Percentiles rank a stretch among this genome's conserved stretches.
Conservation (phyloP, 495 filamentous ascomycete species). For the Jackrogersella minutella region DNA sequence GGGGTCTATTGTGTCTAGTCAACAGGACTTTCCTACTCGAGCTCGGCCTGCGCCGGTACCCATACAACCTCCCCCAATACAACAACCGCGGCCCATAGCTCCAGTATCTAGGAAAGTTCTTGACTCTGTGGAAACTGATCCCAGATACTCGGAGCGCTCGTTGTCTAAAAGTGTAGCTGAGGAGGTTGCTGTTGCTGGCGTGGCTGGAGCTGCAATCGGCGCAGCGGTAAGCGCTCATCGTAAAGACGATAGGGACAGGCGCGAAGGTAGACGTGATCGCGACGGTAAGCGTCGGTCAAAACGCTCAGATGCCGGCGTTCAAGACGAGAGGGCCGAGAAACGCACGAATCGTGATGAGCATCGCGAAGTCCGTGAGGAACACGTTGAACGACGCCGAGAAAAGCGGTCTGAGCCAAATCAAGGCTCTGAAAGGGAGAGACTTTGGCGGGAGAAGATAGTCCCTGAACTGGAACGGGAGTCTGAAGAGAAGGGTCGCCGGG, state of each 20-base stretch:
- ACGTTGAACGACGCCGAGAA: constrained; percentile 52
- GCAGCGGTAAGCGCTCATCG: constrained; percentile 50
- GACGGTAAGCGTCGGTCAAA: constrained; percentile 22
- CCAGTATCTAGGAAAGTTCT: constrained; percentile 53
- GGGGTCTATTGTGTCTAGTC: constrained; percentile 56
- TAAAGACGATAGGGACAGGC: constrained; percentile 24
- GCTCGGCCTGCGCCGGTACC: constrained; percentile 47
- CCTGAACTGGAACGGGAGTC: constrained; percentile 31
- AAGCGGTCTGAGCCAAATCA: constrained; percentile 19
- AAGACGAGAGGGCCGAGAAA: constrained; percentile 37
- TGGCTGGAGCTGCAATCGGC: constrained; percentile 57
- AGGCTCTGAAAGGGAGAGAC: constrained; percentile 23
- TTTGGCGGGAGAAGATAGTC: constrained; percentile 26
- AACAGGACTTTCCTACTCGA: constrained; percentile 34
- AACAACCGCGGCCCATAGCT: constrained; percentile 54
- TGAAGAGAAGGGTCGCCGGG: constrained; percentile 36
- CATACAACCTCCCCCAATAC: constrained; percentile 52
- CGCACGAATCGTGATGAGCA: constrained; percentile 30
- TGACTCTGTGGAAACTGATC: constrained; percentile 47
- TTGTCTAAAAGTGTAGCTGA: constrained; percentile 50
- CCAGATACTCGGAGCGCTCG: constrained; percentile 41
- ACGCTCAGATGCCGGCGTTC: constrained; percentile 28
- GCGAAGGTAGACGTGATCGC: not conserved
- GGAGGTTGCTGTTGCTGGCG: constrained; percentile 57
- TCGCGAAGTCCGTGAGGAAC: constrained; percentile 37